Conservation (phyloP, 176 grass and related monocot species). For the Cenchrus purpureus region DNA sequence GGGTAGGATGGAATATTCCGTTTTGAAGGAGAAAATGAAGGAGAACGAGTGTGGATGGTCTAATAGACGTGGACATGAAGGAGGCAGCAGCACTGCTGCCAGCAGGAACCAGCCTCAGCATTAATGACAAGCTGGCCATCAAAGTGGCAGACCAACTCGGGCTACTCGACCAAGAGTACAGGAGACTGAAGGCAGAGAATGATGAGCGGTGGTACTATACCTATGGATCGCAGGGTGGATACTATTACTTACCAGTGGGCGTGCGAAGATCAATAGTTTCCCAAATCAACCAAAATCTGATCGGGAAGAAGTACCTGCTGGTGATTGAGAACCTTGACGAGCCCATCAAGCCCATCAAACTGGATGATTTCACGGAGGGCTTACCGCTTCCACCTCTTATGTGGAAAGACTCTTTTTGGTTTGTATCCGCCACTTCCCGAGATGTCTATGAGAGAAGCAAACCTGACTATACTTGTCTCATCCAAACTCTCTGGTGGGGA, state of each 20-base stretch:
- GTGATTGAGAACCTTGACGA: background rate
- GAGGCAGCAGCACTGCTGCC: background rate
- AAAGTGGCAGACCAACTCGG: background rate
- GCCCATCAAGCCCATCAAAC: background rate
- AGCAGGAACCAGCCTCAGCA: too few relatives aligned
- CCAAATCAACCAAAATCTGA: background rate
- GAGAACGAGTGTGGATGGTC: too few relatives aligned
- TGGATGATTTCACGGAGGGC: fast-evolving
- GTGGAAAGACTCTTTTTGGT: fast-evolving
- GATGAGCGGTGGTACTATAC: background rate
- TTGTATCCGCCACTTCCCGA: background rate
- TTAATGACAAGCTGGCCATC: background rate
- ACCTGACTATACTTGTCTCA: fast-evolving
- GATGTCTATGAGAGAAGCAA: background rate
- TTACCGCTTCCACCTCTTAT: fast-evolving
- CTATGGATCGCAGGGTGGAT: background rate
- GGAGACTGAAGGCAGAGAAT: background rate
- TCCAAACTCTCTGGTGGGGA: background rate
- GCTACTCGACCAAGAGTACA: conserved; percentile 15
- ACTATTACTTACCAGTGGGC: too few relatives aligned
- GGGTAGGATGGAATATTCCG: too few relatives aligned
- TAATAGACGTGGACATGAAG: conserved; percentile 21
- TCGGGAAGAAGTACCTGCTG: background rate
- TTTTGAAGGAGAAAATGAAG: too few relatives aligned
- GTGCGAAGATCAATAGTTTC: background rate